Percentiles rank a stretch among this genome's conserved stretches.
These are phyloP conservation scores for Earliella scabrosa DNA, from an alignment of 1,284 basidiomycete species.

Conservation along the genomic window DNA sequence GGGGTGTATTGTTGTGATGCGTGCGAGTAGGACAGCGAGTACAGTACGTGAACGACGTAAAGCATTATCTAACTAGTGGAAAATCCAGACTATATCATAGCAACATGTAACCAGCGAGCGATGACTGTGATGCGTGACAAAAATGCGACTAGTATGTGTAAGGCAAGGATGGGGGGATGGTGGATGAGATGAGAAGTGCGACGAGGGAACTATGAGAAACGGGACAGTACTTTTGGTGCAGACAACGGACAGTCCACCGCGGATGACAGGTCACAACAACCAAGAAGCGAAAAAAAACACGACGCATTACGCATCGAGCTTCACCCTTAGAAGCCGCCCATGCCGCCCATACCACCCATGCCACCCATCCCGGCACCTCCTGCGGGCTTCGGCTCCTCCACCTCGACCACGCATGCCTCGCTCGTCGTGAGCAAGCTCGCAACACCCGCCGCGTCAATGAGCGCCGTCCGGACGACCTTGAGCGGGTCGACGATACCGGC, in stretches of 20 bases:
- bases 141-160: neutral
- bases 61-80: conserved; percentile 6
- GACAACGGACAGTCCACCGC: too few species aligned
- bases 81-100: conserved; percentile 9
- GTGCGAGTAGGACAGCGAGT: conserved; percentile 6
- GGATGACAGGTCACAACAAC: too few species aligned
- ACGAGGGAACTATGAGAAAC: neutral
- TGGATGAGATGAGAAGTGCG: neutral
- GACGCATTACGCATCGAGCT: neutral
- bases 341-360: conserved; percentile 66
- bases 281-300: neutral
- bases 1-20: neutral
- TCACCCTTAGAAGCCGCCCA: conserved; percentile 41
- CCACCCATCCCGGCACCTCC: conserved; percentile 53
- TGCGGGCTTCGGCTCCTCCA: conserved; percentile 75
- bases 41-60: neutral
- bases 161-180: neutral
- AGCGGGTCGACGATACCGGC: conserved; percentile 94
- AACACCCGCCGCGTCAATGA: conserved; percentile 89
- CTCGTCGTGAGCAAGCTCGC: conserved; percentile 92
- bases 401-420: conserved; percentile 93
- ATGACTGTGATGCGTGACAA: neutral
- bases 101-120: conserved; percentile 1
- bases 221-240: conserved; percentile 8
- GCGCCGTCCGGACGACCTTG: conserved; percentile 90